Evolutionary conservation across 371 early-diverging fungal species (phyloP), one percentile per base, ranked within the genome.

Genomic region (Nosema granulosis): DNA sequence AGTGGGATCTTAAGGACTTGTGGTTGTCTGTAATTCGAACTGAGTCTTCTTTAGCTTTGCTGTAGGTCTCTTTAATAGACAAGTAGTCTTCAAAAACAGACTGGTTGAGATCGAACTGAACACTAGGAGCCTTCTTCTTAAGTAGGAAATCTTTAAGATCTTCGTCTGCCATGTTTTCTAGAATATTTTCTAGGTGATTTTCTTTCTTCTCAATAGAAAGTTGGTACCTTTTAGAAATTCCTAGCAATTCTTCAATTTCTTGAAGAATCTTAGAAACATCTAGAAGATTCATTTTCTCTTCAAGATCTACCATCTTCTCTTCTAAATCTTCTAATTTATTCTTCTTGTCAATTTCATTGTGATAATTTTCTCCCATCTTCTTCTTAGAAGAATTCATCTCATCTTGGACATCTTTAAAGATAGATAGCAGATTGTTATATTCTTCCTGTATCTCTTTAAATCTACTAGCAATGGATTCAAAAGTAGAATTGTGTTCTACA

Each of bases 251-350:
- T 88, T 90, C 0, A 89, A 66, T 51, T 88, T 86, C 38, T 37
- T 52, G 28, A 20, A 52, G 20, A 31, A 43, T 29, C 37, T 62
- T 31, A 9, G 20, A 31, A 61, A 49, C 74, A 88, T 88, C 76
- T 89, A 88, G 13, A 85, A 80, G 38, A 88, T 84, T 86, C 52
- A 88, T 88, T 59, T 43, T 50, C 49, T 75, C 74, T 50, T 62
- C 56, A 43, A 29, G 28, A 16, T 69, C 66, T 12, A 31, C 56
- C 11, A 61, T 61, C 9, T 26, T 51, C 20, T 82, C 77, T 18
- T 1, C 3, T 24, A 73, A 51, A 54, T 76, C 80, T 16, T 80
- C 80, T 11, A 77, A 28, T 35, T 70, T 69, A 57, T 67, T 73
- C 37, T 74, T 74, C 20, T 71, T 50, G 34, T 78, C 78, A 32